A percentile compares a stretch with the other conserved stretches of the same genome.
Evolutionary conservation across 306 rosid species (phyloP).

Genomic region (Castanea crenata): DNA sequence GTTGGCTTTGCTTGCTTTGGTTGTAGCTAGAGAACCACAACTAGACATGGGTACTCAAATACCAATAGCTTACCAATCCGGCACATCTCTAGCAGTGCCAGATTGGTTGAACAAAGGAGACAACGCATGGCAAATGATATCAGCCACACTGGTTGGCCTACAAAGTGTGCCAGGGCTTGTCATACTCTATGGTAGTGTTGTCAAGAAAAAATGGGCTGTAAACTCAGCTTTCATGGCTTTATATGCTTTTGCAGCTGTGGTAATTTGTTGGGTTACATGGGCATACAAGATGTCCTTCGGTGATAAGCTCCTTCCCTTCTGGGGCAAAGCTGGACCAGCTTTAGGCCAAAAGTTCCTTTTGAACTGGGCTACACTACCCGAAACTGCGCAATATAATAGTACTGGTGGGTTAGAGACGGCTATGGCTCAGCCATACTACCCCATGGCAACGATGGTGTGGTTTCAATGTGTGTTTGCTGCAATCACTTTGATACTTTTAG

Average conservation of each 20-base stretch:
- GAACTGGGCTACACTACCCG: constrained; percentile 18
- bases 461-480: constrained; percentile 54
- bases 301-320: constrained; percentile 36
- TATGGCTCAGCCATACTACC: constrained; percentile 30
- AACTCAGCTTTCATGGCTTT: constrained; percentile 60
- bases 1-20: not conserved
- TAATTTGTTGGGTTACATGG: constrained; percentile 50
- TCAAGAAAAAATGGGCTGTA: constrained; percentile 62
- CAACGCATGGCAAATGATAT: constrained; percentile 64
- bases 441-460: constrained; percentile 60
- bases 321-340: constrained; percentile 50
- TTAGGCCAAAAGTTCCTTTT: constrained; percentile 38
- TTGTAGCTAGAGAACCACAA: not conserved
- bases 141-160: constrained; percentile 57
- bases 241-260: constrained; percentile 43
- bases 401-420: not conserved
- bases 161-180: constrained; percentile 66
- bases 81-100: constrained; percentile 32
- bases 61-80: constrained; percentile 34
- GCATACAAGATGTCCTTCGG: constrained; percentile 59
- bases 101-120: constrained; percentile 69
- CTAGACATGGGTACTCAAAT: constrained; percentile 13
- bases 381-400: not conserved
- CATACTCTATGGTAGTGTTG: constrained; percentile 60
- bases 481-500: constrained; percentile 35